Evolutionary conservation across 2,329 filamentous ascomycete genomes (phyloP), one percentile per base, ranked within the genome.

Genomic region (Diaporthe destruens): DNA sequence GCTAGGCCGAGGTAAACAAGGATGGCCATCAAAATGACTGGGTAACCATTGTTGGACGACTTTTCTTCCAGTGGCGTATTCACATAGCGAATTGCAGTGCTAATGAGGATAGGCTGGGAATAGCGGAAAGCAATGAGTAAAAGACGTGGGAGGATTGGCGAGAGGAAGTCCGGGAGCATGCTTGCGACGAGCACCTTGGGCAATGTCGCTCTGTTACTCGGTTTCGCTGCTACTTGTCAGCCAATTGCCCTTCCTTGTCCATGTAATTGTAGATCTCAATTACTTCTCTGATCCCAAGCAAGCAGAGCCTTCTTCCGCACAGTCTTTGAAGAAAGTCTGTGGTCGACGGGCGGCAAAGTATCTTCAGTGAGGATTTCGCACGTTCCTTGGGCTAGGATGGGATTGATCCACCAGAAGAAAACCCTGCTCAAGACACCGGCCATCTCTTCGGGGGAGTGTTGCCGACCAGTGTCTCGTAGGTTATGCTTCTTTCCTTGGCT

Each of bases 151-250:
- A 55, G 16, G 12, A 34, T 20, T 3, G 53, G 53, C 29, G 53
- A 16, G 6, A 55, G 53, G 29, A 55, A 55, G 53, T 55, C 53
- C 53, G 29, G 53, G 16, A 55, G 29, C 53, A 55, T 18, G 53
- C 53, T 55, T 29, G 53, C 53, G 20, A 55, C 29, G 29, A 55
- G 16, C 16, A 55, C 53, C 29, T 55, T 55, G 16, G 53, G 53
- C 29, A 55, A 55, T 20, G 29, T 55, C 2, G 29, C 29, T 5
- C 6, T 55, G 11, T 11, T 55, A 9, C 29, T 55, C 8, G 53
- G 16, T 20, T 55, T 55, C 0, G 29, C 53, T 55, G 11, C 51
- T 32, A 8, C 1, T 54, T 32, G 14, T 54, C 4, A 54, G 12
- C 20, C 6, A 7, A 32, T 3, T 11, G 25, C 7, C 18, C 51